Percentiles rank a stretch among this genome's conserved stretches.
phyloP scores from a whole-genome alignment of 192 early-diverging fungal genomes.

The Fimicolochytrium jonesii region DNA sequence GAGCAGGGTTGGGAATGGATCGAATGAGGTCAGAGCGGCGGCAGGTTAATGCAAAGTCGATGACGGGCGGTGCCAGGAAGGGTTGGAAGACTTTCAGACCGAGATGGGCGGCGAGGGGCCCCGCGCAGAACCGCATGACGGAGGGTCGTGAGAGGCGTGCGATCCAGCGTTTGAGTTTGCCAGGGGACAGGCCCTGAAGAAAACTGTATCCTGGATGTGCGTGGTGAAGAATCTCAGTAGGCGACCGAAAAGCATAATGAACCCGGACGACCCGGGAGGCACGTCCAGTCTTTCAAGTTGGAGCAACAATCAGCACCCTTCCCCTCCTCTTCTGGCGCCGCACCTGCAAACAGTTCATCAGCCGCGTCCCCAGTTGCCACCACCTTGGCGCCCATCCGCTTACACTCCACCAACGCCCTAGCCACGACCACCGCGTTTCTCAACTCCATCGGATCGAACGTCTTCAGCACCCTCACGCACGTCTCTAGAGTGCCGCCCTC shows the following conservation, averaged over 20 bases:
- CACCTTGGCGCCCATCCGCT: slow-evolving; percentile 37
- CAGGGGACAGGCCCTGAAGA: slow-evolving; percentile 48
- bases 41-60: slow-evolving; percentile 51
- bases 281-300: too few species aligned
- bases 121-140: slow-evolving; percentile 57
- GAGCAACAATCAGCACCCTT: too few species aligned
- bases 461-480: slow-evolving; percentile 50
- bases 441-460: slow-evolving; percentile 72
- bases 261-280: too few species aligned
- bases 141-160: slow-evolving; percentile 23
- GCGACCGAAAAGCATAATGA: too few species aligned
- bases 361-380: slow-evolving; percentile 65
- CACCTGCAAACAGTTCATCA: slow-evolving; percentile 69
- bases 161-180: slow-evolving; percentile 43
- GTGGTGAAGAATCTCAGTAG: too few species aligned
- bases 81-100: slow-evolving; percentile 62
- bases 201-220: slow-evolving; percentile 70
- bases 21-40: too few species aligned
- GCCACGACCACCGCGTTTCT: slow-evolving; percentile 61
- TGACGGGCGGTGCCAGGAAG: slow-evolving; percentile 48
- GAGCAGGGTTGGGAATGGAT: slow-evolving; percentile 3
- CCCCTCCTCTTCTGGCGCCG: too few species aligned
- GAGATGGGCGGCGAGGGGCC: slow-evolving; percentile 42
- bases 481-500: slow-evolving; percentile 36
- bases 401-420: slow-evolving; percentile 39